Conservation (phyloP, 1,139 yeast species). For the Pichia sp. region DNA sequence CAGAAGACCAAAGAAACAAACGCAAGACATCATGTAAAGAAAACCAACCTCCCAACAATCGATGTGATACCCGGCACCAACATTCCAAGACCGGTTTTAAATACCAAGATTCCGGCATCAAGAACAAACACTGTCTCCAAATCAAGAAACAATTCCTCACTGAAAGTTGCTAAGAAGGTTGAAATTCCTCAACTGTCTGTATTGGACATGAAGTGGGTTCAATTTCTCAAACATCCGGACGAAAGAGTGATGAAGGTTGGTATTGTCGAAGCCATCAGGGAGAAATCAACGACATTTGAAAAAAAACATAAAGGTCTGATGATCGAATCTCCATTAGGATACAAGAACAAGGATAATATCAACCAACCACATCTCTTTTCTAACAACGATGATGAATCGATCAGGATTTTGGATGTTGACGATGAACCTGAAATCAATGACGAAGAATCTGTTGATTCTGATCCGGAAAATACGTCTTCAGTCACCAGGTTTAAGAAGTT, state of each 20-base stretch:
- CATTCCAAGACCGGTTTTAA: constrained; percentile 52
- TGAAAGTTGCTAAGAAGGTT: constrained; percentile 2
- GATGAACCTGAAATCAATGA: constrained; percentile 17
- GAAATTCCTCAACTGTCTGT: constrained; percentile 57
- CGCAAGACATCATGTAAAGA: background rate
- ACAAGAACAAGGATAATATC: constrained; percentile 31
- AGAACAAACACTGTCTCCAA: constrained; percentile 21
- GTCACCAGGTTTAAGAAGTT: constrained; percentile 33
- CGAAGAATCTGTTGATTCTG: constrained; percentile 19
- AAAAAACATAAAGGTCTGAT: constrained; percentile 54
- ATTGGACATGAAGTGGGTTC: constrained; percentile 69
- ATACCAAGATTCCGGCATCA: constrained; percentile 35
- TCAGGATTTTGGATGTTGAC: constrained; percentile 25
- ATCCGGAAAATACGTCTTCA: constrained; percentile 17
- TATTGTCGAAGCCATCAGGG: constrained; percentile 37
- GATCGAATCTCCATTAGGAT: constrained; percentile 59
- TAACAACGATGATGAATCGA: constrained; percentile 18
- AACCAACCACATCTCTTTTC: constrained; percentile 11
- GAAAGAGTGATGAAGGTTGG: constrained; percentile 76
- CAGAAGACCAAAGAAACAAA: background rate
- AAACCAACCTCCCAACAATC: background rate
- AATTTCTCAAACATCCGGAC: constrained; percentile 54
- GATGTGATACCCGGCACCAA: constrained; percentile 54
- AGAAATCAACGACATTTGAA: constrained; percentile 50
- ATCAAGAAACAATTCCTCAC: constrained; percentile 23